Percentiles rank a stretch among this genome's conserved stretches.
Evolutionary conservation across 2,329 filamentous ascomycete species (phyloP).

Genomic region (Ascochyta clinopodiicola): DNA sequence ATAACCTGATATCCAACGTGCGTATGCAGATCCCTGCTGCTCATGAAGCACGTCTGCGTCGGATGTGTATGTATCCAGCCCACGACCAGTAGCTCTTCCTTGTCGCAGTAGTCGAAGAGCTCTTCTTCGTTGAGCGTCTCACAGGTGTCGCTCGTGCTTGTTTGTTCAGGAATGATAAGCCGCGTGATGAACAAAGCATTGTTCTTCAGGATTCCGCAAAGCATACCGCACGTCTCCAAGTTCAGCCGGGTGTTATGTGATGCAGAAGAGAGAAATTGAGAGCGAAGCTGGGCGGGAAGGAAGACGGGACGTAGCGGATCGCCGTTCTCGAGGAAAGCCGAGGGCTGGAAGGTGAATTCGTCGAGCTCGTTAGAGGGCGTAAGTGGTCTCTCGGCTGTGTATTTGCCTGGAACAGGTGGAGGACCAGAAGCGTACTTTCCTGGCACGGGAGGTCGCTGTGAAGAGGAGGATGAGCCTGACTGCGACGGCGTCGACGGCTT

Average conservation of each 20-base stretch:
- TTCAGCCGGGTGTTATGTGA: slow-evolving; percentile 78
- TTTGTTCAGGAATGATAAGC: slow-evolving; percentile 89
- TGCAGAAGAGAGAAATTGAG: slow-evolving; percentile 76
- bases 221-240: slow-evolving; percentile 92
- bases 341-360: slow-evolving; percentile 80
- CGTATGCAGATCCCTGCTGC: slow-evolving; percentile 89
- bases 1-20: slow-evolving; percentile 95
- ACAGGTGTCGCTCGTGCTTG: slow-evolving; percentile 88
- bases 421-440: slow-evolving; percentile 30
- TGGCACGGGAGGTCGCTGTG: slow-evolving; percentile 40
- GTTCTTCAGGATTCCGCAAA: slow-evolving; percentile 88
- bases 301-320: slow-evolving; percentile 86
- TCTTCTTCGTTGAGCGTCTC: slow-evolving; percentile 87
- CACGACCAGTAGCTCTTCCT: slow-evolving; percentile 80
- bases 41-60: slow-evolving; percentile 97
- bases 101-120: slow-evolving; percentile 88
- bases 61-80: slow-evolving; percentile 99
- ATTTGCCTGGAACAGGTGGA: slow-evolving; percentile 44
- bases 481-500: slow-evolving; percentile 33
- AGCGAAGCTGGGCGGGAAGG: slow-evolving; percentile 76
- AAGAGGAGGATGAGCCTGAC: slow-evolving; percentile 20
- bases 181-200: slow-evolving; percentile 92
- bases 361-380: slow-evolving; percentile 54
- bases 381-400: slow-evolving; percentile 25
- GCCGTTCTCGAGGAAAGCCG: slow-evolving; percentile 89